Evolutionary conservation across 768 basidiomycete genomes (phyloP).

Genomic region (Exidia glandulosa): DNA sequence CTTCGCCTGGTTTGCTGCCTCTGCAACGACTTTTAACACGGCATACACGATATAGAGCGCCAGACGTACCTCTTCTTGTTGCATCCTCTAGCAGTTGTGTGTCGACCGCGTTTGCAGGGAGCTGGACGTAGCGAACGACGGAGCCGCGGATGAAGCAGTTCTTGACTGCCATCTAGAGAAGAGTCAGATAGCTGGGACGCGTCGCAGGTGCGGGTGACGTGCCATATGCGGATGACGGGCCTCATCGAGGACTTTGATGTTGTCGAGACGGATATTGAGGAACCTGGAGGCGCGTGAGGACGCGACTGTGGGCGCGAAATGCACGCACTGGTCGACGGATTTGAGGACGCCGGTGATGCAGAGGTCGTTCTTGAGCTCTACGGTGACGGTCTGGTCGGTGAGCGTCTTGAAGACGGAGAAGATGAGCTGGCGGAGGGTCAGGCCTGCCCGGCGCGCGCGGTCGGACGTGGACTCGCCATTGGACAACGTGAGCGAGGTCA

Average conservation of each 20-base stretch:
- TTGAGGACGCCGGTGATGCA: conserved; percentile 92
- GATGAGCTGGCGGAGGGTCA: conserved; percentile 48
- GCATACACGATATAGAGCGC: not conserved
- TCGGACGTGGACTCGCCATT: not conserved
- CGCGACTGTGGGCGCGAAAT: not conserved
- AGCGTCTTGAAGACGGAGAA: conserved; percentile 99
- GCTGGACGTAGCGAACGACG: conserved; percentile 93
- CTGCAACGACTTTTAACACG: conserved; percentile 12
- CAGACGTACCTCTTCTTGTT: conserved; percentile 72
- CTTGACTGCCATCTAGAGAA: conserved; percentile 85
- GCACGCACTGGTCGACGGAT: conserved; percentile 90
- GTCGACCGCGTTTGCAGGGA: conserved; percentile 88
- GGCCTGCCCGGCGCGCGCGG: not conserved
- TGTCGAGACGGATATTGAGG: conserved; percentile 91
- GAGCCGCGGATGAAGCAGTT: conserved; percentile 99
- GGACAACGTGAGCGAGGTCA: not conserved
- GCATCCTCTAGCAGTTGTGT: conserved; percentile 94
- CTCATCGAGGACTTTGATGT: conserved; percentile 86
- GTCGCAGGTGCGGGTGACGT: conserved; percentile 11
- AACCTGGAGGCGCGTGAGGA: conserved; percentile 39
- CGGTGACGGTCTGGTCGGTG: conserved; percentile 92
- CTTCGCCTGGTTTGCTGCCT: conserved; percentile 31
- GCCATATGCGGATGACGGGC: conserved; percentile 97
- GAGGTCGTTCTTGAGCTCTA: conserved; percentile 97
- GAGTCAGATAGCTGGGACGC: not conserved